Percentiles rank a stretch among this genome's conserved stretches.
These are phyloP conservation scores for Labyrinthula sp. DNA, from an alignment of 352 stramenopile species.

Conservation along the genomic window DNA sequence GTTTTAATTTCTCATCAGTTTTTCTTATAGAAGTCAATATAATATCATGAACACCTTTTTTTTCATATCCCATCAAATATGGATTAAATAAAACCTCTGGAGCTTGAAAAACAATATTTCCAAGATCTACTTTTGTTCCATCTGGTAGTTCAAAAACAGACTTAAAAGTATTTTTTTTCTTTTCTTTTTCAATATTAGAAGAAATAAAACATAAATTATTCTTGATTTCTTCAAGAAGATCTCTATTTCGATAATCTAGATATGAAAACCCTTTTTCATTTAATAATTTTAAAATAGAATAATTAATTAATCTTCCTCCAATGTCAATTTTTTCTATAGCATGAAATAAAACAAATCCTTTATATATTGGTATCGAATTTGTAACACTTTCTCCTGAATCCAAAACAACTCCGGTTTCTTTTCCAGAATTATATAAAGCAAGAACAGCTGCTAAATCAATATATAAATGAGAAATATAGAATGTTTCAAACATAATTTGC, in stretches of 20 bases:
- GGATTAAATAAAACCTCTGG: conserved; percentile 60
- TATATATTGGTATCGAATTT: conserved; percentile 88
- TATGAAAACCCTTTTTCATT: conserved; percentile 45
- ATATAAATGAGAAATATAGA: conserved; percentile 80
- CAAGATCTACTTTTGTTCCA: conserved; percentile 50
- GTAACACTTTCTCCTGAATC: conserved; percentile 75
- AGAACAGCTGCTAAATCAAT: conserved; percentile 57
- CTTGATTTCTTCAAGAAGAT: conserved; percentile 74
- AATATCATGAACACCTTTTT: conserved; percentile 40
- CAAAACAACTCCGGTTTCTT: conserved; percentile 77
- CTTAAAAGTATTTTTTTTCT: conserved; percentile 52
- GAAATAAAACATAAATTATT: conserved; percentile 80
- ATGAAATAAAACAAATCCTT: conserved; percentile 75
- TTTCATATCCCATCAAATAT: conserved; percentile 42
- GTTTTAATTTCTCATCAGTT: conserved; percentile 60
- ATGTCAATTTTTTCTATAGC: conserved; percentile 75
- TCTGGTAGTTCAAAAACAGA: too few species aligned
- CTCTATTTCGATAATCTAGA: conserved; percentile 48
- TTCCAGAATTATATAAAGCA: conserved; percentile 73
- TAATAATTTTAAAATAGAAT: conserved; percentile 48
- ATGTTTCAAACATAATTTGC: conserved; percentile 97
- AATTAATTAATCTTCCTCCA: conserved; percentile 66
- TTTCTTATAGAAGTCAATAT: conserved; percentile 62
- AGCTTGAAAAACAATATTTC: conserved; percentile 58
- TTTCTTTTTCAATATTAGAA: too few species aligned